Conservation (phyloP, 768 basidiomycete genomes). For the Multifurca ochricompacta region DNA sequence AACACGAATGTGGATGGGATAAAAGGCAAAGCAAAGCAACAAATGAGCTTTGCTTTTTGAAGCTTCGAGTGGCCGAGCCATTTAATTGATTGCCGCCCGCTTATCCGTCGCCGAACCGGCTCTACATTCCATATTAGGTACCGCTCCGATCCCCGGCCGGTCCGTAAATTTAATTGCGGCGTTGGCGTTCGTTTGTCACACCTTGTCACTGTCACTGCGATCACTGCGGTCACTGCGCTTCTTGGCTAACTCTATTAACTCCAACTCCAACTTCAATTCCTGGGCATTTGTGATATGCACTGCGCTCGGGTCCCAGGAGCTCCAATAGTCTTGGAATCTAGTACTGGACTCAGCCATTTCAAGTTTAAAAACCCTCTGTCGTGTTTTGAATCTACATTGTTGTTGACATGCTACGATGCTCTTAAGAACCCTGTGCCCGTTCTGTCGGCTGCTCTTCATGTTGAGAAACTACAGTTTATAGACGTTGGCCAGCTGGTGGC, state of each 20-base stretch:
- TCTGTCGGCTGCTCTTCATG: not conserved
- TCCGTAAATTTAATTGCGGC: too few relatives aligned
- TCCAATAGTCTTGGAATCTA: too few relatives aligned
- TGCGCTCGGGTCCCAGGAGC: not conserved
- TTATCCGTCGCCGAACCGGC: not conserved
- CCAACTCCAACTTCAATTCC: too few relatives aligned
- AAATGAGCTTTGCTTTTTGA: not conserved
- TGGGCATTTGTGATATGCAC: not conserved
- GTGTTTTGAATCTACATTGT: too few relatives aligned
- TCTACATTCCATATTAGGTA: not conserved
- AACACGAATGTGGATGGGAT: too few relatives aligned
- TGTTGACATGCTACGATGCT: too few relatives aligned
- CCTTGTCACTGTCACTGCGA: too few relatives aligned
- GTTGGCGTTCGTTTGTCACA: too few relatives aligned
- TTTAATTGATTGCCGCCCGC: constrained; percentile 1
- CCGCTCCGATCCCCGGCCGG: not conserved
- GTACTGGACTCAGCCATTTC: too few relatives aligned
- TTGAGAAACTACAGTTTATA: not conserved
- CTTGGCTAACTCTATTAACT: constrained; percentile 1
- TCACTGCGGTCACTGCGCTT: constrained; percentile 2
- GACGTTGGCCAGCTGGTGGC: not conserved
- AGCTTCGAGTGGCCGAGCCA: not conserved
- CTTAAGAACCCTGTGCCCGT: not conserved
- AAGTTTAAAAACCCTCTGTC: too few relatives aligned
- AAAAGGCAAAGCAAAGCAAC: too few relatives aligned